Conservation (phyloP, 257 asterid genomes). For the Rhazya stricta region DNA sequence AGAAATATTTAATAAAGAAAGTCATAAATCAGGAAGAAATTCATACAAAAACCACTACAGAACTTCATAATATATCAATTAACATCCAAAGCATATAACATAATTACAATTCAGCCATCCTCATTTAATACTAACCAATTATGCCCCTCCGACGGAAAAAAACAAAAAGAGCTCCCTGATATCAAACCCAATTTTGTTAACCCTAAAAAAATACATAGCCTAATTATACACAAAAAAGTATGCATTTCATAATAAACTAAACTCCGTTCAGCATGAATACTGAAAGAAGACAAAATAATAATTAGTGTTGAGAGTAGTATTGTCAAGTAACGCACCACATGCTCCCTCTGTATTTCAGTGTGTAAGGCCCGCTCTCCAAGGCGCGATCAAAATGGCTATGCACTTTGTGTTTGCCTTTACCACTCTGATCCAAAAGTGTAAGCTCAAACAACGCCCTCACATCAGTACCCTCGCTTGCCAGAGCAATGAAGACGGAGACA, state of each 20-base stretch:
- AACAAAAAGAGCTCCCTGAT: not conserved
- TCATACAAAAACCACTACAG: not conserved
- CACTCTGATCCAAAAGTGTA: constrained; percentile 81
- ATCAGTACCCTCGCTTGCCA: constrained; percentile 83
- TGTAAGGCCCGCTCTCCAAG: constrained; percentile 82
- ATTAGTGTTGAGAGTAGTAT: not conserved
- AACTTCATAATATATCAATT: not conserved
- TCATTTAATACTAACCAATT: not conserved
- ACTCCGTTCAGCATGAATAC: not conserved
- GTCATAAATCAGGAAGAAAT: not conserved
- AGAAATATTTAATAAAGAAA: not conserved
- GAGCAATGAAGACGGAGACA: constrained; percentile 75
- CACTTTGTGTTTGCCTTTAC: constrained; percentile 77
- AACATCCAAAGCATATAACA: not conserved
- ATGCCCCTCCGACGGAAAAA: not conserved
- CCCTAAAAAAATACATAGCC: not conserved
- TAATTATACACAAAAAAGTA: not conserved
- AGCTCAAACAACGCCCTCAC: constrained; percentile 84
- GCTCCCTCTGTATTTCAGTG: constrained; percentile 82
- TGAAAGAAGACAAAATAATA: not conserved
- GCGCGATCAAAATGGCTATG: constrained; percentile 91
- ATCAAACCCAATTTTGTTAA: not conserved
- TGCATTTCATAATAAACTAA: not conserved
- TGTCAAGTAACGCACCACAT: constrained; percentile 60
- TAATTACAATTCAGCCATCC: not conserved